phyloP scores from a whole-genome alignment of 345 rosid genomes.

The Cardamine chenopodiifolia region DNA sequence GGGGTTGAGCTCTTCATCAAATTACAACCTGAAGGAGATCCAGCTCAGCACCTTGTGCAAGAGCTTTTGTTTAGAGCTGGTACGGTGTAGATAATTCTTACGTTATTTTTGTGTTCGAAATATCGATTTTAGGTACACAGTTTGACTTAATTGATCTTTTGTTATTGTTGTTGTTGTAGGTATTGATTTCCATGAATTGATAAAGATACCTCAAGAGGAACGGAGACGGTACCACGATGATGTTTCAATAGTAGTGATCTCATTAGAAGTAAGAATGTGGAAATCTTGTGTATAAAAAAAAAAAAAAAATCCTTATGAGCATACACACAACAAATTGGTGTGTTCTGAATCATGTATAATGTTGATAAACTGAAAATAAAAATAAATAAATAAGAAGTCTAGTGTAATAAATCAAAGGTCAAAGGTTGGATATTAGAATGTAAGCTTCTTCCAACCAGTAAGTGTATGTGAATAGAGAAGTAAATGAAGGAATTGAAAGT shows the following conservation, averaged over 20 bases:
- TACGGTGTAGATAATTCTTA: constrained; percentile 28
- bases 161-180: constrained; percentile 50
- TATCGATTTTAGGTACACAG: neutral
- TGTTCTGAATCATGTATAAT: constrained; percentile 29
- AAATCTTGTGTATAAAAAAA: constrained; percentile 74
- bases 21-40: constrained; percentile 94
- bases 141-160: neutral
- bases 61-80: constrained; percentile 89
- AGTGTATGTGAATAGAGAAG: constrained; percentile 34
- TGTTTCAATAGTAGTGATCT: constrained; percentile 81
- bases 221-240: constrained; percentile 91
- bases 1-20: constrained; percentile 83
- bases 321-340: constrained; percentile 6
- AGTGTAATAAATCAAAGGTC: constrained; percentile 24
- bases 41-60: constrained; percentile 91
- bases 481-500: constrained; percentile 41
- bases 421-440: constrained; percentile 27
- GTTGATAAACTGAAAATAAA: constrained; percentile 17
- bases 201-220: constrained; percentile 93
- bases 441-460: constrained; percentile 32
- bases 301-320: neutral
- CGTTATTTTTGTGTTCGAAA: neutral
- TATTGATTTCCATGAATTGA: constrained; percentile 83
- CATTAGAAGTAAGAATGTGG: constrained; percentile 96
- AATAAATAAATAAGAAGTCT: neutral